These are phyloP conservation scores for Multifurca ochricompacta DNA, from an alignment of 768 basidiomycete species.

Conservation along the genomic window DNA sequence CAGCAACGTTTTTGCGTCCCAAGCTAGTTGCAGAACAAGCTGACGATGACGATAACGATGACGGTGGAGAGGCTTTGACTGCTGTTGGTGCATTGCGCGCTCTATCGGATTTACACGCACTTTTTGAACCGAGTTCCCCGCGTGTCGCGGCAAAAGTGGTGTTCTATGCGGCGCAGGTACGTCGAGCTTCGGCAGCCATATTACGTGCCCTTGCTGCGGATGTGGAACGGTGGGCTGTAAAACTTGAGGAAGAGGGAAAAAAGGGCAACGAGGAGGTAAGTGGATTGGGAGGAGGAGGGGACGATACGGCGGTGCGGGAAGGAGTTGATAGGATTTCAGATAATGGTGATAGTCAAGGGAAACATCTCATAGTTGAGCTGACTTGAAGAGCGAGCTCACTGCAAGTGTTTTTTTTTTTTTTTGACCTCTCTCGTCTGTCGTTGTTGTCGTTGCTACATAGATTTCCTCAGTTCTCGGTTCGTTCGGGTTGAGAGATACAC, in stretches of 20 bases:
- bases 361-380: background rate
- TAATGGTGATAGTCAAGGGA: background rate
- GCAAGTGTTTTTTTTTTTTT: no score
- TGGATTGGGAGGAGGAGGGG: background rate
- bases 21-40: constrained; percentile 28
- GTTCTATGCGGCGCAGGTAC: constrained; percentile 61
- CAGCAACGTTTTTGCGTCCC: constrained; percentile 45
- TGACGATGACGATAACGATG: no score
- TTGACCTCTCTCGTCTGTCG: no score
- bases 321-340: background rate
- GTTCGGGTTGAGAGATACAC: no score
- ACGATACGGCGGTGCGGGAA: background rate
- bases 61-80: constrained; percentile 34
- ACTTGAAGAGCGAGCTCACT: background rate
- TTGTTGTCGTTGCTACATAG: no score
- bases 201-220: constrained; percentile 1
- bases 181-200: background rate
- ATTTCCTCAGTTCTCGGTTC: no score
- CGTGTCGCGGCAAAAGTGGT: constrained; percentile 52
- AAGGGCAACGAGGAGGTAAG: background rate
- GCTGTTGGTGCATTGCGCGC: constrained; percentile 39
- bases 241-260: background rate
- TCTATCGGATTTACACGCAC: constrained; percentile 45
- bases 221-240: constrained; percentile 11
- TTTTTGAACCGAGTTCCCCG: constrained; percentile 30